Percentiles rank a stretch among this genome's conserved stretches.
phyloP scores from a whole-genome alignment of 306 rosid genomes.

The Datisca glomerata region DNA sequence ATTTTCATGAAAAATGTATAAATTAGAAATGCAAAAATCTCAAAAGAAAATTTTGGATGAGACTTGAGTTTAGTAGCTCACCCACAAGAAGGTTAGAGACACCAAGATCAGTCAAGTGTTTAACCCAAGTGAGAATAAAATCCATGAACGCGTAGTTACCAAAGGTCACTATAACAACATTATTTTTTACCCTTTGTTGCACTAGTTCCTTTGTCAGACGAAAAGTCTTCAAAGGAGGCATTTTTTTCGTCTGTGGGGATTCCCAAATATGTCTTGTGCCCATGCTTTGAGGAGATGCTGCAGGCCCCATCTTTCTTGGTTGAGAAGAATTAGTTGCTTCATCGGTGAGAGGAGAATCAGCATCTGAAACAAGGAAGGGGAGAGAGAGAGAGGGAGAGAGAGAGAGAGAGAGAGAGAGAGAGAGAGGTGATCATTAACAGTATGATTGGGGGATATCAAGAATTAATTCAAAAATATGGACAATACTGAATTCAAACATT shows the following conservation, averaged over 20 bases:
- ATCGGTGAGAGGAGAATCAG: slow-evolving; percentile 18
- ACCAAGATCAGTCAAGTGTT: slow-evolving; percentile 64
- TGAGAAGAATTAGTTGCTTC: slow-evolving; percentile 26
- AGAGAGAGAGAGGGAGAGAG: not conserved
- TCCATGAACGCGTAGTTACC: slow-evolving; percentile 99
- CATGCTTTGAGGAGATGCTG: slow-evolving; percentile 16
- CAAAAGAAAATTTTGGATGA: not conserved
- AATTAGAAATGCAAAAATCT: too few species aligned
- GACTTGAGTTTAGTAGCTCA: slow-evolving; percentile 21
- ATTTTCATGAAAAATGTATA: too few species aligned
- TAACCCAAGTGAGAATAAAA: slow-evolving; percentile 85
- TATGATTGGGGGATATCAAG: too few species aligned
- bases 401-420: not conserved
- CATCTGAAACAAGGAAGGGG: too few species aligned
- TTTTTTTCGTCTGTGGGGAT: slow-evolving; percentile 31
- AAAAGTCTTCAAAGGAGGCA: slow-evolving; percentile 59
- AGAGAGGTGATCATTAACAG: not conserved
- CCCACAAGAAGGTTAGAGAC: slow-evolving; percentile 84
- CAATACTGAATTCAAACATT: too few species aligned
- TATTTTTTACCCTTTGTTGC: slow-evolving; percentile 68
- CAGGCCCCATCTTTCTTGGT: slow-evolving; percentile 12
- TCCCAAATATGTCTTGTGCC: slow-evolving; percentile 36
- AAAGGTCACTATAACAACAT: slow-evolving; percentile 70
- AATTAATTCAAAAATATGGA: too few species aligned
- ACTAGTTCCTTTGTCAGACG: slow-evolving; percentile 57